These are phyloP conservation scores for Malassezia restricta DNA, from an alignment of 1,284 basidiomycete species.

Conservation along the genomic window DNA sequence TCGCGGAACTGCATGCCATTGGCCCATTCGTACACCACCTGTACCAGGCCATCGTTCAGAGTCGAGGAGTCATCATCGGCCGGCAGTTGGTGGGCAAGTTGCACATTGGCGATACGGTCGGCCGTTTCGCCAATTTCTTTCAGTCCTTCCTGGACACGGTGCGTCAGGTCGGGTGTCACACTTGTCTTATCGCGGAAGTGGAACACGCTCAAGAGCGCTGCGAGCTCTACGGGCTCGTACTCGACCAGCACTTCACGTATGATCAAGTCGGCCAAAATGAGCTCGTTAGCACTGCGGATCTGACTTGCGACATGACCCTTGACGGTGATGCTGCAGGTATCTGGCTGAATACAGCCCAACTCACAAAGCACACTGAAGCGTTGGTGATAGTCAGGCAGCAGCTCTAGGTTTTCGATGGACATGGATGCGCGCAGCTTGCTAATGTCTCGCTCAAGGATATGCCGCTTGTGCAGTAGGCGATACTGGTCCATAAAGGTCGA, in stretches of 20 bases:
- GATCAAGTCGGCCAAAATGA: conserved; percentile 90
- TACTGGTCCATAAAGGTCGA: conserved; percentile 63
- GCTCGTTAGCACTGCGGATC: conserved; percentile 80
- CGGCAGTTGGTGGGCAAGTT: conserved; percentile 58
- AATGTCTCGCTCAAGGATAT: conserved; percentile 61
- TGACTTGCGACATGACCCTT: conserved; percentile 98
- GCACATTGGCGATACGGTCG: conserved; percentile 68
- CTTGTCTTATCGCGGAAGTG: conserved; percentile 97
- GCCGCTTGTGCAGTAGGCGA: conserved; percentile 60
- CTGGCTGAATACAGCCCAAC: conserved; percentile 51
- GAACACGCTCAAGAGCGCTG: conserved; percentile 90
- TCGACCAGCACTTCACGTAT: conserved; percentile 81
- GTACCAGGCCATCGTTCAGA: conserved; percentile 58
- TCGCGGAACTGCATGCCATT: conserved; percentile 94
- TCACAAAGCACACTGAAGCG: conserved; percentile 80
- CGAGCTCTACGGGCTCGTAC: conserved; percentile 88
- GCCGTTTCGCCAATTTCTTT: conserved; percentile 66
- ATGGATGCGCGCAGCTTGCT: conserved; percentile 42
- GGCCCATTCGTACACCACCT: conserved; percentile 98
- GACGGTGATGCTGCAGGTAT: conserved; percentile 75
- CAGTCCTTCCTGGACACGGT: conserved; percentile 64
- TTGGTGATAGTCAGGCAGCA: conserved; percentile 93
- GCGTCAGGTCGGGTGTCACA: conserved; percentile 64
- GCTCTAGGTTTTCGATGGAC: conserved; percentile 80
- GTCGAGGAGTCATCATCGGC: conserved; percentile 27